Evolutionary conservation across 139 green algal genomes (phyloP).

Genomic region (Chlamydomonas schloesseri): DNA sequence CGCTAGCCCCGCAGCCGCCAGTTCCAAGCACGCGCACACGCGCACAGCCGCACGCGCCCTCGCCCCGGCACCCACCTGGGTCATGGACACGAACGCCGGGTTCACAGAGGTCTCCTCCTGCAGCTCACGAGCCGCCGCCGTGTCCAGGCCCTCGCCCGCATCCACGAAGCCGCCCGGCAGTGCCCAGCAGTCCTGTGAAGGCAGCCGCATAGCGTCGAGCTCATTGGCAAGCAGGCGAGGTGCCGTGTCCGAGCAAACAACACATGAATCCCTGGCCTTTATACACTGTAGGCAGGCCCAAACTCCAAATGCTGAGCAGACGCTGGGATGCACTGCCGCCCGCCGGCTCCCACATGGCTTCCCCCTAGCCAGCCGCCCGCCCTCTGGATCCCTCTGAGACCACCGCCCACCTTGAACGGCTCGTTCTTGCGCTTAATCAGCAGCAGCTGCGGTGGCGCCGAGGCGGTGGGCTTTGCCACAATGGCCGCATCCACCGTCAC

Average conservation of each 20-base stretch:
- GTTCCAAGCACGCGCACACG: too few relatives aligned
- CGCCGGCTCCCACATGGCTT: too few relatives aligned
- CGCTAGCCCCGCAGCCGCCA: too few relatives aligned
- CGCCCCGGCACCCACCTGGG: constrained; percentile 54
- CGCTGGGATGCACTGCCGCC: too few relatives aligned
- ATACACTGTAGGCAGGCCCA: too few relatives aligned
- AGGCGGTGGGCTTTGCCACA: constrained; percentile 49
- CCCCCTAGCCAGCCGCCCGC: too few relatives aligned
- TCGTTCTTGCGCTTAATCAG: constrained; percentile 79
- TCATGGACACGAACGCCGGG: constrained; percentile 50
- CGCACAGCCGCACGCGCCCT: too few relatives aligned
- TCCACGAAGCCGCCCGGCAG: constrained; percentile 94
- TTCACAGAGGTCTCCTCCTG: constrained; percentile 90
- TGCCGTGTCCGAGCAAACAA: too few relatives aligned
- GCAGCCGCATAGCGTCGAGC: neutral
- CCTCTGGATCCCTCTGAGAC: too few relatives aligned
- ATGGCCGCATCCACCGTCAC: constrained; percentile 81
- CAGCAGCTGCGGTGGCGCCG: constrained; percentile 63
- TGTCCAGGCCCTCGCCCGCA: constrained; percentile 77
- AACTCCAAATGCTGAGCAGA: too few relatives aligned
- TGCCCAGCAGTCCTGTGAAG: constrained; percentile 77
- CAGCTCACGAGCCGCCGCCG: constrained; percentile 84
- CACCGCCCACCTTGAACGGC: constrained; percentile 69
- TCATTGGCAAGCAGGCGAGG: too few relatives aligned
- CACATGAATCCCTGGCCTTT: too few relatives aligned